Evolutionary conservation across 2,329 filamentous ascomycete genomes (phyloP).

Genomic region (Metarhizium robertsii): DNA sequence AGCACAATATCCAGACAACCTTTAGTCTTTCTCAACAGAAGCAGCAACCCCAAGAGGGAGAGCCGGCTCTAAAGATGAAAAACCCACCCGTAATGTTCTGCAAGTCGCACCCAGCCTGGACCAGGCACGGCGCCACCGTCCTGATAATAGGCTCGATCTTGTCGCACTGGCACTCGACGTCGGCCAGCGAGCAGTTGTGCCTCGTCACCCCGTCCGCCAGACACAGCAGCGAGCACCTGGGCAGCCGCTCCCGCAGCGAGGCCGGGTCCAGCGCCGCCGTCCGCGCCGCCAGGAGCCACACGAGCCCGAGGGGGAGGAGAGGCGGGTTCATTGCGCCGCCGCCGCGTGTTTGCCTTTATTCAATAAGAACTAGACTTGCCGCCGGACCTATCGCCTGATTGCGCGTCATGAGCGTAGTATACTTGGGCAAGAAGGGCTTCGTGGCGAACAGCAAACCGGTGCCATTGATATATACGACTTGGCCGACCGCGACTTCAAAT

Average conservation of each 20-base stretch:
- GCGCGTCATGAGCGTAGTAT: no score
- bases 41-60: no score
- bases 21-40: no score
- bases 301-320: not conserved
- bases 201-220: conserved; percentile 20
- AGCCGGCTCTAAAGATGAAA: no score
- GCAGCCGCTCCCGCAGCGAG: conserved; percentile 18
- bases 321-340: no score
- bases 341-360: no score
- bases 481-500: no score
- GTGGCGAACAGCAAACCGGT: no score
- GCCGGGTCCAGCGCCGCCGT: conserved; percentile 10
- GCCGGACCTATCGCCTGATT: no score
- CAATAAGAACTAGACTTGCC: no score
- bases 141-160: conserved; percentile 24
- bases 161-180: conserved; percentile 29
- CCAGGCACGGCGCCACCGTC: conserved; percentile 25
- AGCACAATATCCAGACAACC: not conserved
- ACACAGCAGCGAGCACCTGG: conserved; percentile 29
- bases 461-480: no score
- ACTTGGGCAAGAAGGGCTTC: no score
- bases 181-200: conserved; percentile 23
- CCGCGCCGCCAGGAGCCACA: not conserved
- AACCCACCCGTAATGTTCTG: conserved; percentile 25
- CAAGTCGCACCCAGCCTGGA: conserved; percentile 21